phyloP scores from a whole-genome alignment of 345 rosid genomes.

The Toxicodendron radicans region DNA sequence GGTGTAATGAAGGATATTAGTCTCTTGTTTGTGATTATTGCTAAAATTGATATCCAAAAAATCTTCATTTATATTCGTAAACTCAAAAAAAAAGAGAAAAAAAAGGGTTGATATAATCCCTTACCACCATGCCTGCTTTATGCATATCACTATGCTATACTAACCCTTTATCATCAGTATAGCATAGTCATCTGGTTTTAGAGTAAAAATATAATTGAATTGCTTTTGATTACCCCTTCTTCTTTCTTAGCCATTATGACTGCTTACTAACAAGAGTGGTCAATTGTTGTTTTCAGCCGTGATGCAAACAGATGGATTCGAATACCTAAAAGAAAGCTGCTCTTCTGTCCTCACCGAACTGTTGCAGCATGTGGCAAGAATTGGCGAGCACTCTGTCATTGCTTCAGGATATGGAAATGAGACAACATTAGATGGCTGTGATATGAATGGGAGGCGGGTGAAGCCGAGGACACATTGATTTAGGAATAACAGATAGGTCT shows the following conservation, averaged over 20 bases:
- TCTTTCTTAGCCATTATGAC: no score
- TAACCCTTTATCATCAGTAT: no score
- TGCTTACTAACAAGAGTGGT: not conserved
- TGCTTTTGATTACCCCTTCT: no score
- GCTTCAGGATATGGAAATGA: constrained; percentile 46
- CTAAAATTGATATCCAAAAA: not conserved
- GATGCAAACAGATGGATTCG: constrained; percentile 81
- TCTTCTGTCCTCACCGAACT: constrained; percentile 60
- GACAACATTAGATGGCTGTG: constrained; percentile 49
- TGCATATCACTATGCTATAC: no score
- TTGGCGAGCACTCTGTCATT: constrained; percentile 52
- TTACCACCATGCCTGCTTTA: no score
- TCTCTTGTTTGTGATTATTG: not conserved
- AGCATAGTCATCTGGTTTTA: no score
- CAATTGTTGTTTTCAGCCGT: constrained; percentile 45
- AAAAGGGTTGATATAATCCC: no score
- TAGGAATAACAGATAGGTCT: constrained; percentile 13
- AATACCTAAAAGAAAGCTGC: constrained; percentile 60
- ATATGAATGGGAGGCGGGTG: constrained; percentile 63
- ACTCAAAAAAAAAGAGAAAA: no score
- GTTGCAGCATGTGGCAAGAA: constrained; percentile 52
- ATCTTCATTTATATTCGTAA: no score
- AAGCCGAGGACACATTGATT: constrained; percentile 66
- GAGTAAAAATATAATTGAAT: no score
- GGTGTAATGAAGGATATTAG: not conserved